phyloP scores from a whole-genome alignment of 2,329 filamentous ascomycete species.

The Ascochyta viciae-villosae region DNA sequence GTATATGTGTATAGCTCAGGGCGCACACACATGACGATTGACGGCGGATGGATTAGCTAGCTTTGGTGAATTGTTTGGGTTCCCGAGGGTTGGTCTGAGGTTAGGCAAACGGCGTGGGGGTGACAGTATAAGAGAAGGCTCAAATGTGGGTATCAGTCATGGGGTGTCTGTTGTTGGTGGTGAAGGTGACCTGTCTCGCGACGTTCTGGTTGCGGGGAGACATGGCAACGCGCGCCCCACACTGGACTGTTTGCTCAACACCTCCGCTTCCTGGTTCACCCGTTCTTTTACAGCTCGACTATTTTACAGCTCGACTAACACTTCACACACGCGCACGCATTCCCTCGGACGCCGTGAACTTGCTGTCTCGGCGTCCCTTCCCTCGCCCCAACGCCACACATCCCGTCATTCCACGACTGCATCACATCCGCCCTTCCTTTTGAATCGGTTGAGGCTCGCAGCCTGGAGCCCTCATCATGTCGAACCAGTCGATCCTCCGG shows the following conservation, averaged over 20 bases:
- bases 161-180: constrained; percentile 1
- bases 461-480: constrained; percentile 58
- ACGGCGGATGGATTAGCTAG: background rate
- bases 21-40: constrained; percentile 22
- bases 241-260: constrained; percentile 11
- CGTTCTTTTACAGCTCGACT: constrained; percentile 6
- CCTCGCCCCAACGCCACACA: background rate
- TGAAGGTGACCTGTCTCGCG: constrained; percentile 7
- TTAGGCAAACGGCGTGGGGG: no score
- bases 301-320: constrained; percentile 4
- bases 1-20: background rate
- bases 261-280: constrained; percentile 7
- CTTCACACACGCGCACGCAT: constrained; percentile 2
- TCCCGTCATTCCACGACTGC: background rate
- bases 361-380: constrained; percentile 18
- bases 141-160: background rate
- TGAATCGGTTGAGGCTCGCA: background rate
- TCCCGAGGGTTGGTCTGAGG: no score
- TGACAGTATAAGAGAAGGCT: background rate
- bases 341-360: constrained; percentile 19
- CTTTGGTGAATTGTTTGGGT: no score
- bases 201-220: constrained; percentile 13
- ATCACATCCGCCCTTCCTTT: background rate
- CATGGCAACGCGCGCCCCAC: constrained; percentile 8
- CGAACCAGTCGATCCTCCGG: constrained; percentile 85